A percentile compares a stretch with the other conserved stretches of the same genome.
Evolutionary conservation across 495 filamentous ascomycete species (phyloP).

Genomic region (Elaphomyces granulatus): DNA sequence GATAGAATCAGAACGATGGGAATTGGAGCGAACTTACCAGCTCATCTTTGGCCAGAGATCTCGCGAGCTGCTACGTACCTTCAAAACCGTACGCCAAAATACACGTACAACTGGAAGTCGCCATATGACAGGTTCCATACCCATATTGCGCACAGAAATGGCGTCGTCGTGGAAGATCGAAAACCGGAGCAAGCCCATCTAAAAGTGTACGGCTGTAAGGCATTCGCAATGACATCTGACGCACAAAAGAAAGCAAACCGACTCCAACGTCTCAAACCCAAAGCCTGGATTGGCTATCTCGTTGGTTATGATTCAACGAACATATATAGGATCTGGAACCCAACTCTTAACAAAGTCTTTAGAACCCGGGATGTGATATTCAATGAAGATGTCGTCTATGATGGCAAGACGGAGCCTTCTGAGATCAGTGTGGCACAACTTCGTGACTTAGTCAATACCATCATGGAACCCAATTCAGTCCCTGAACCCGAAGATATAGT

Average conservation of each 20-base stretch:
- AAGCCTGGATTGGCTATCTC: conserved; percentile 16
- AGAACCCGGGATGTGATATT: conserved; percentile 2
- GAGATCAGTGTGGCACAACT: too few species aligned
- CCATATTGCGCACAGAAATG: background rate
- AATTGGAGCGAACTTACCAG: background rate
- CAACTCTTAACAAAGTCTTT: background rate
- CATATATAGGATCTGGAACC: conserved; percentile 16
- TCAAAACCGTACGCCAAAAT: background rate
- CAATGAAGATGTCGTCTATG: conserved; percentile 3
- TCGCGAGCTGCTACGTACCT: background rate
- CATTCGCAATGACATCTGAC: conserved; percentile 9
- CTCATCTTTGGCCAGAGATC: conserved; percentile 1
- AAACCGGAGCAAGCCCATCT: conserved; percentile 6
- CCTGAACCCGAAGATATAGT: too few species aligned
- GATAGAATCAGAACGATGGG: background rate
- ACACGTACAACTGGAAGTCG: conserved; percentile 1
- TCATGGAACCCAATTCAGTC: too few species aligned
- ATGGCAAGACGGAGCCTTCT: conserved; percentile 17
- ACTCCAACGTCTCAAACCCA: conserved; percentile 9
- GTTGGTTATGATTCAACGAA: conserved; percentile 18
- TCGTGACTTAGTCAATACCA: too few species aligned
- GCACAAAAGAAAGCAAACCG: conserved; percentile 7
- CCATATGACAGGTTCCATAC: conserved; percentile 1
- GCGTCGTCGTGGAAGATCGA: background rate
- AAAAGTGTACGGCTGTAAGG: conserved; percentile 2